Conservation (phyloP, 495 filamentous ascomycete species). For the Penicillium mononematosum region DNA sequence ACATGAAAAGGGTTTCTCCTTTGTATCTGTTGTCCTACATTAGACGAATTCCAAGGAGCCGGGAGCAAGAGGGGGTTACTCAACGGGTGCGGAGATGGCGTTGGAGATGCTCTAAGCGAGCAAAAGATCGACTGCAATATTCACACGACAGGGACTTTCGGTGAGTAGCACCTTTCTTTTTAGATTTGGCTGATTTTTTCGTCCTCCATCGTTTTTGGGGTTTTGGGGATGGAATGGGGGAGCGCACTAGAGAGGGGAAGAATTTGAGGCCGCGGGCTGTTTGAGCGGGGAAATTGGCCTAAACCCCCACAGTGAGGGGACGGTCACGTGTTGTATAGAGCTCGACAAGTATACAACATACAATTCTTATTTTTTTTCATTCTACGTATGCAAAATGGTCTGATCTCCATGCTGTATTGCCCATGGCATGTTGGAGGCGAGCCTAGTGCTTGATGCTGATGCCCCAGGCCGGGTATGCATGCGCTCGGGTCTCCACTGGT, state of each 20-base stretch:
- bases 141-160: slow-evolving; percentile 50
- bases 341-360: neutral
- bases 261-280: slow-evolving; percentile 24
- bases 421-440: neutral
- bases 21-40: slow-evolving; percentile 45
- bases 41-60: slow-evolving; percentile 22
- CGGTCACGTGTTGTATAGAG: slow-evolving; percentile 35
- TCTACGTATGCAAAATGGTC: neutral
- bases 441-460: neutral
- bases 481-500: slow-evolving; percentile 11
- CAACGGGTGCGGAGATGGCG: slow-evolving; percentile 56
- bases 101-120: slow-evolving; percentile 53
- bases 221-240: slow-evolving; percentile 37
- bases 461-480: slow-evolving; percentile 5
- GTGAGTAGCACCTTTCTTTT: slow-evolving; percentile 45
- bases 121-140: slow-evolving; percentile 52
- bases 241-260: slow-evolving; percentile 29
- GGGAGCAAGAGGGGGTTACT: slow-evolving; percentile 36
- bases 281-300: slow-evolving; percentile 40
- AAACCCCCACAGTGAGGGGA: slow-evolving; percentile 33
- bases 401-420: neutral
- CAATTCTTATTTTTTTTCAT: neutral
- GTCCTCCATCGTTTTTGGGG: slow-evolving; percentile 40
- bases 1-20: slow-evolving; percentile 56
- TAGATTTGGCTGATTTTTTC: slow-evolving; percentile 44